Base-by-base conservation (phyloP, 176 grass and related monocot species). In the Stipa capillata region DNA sequence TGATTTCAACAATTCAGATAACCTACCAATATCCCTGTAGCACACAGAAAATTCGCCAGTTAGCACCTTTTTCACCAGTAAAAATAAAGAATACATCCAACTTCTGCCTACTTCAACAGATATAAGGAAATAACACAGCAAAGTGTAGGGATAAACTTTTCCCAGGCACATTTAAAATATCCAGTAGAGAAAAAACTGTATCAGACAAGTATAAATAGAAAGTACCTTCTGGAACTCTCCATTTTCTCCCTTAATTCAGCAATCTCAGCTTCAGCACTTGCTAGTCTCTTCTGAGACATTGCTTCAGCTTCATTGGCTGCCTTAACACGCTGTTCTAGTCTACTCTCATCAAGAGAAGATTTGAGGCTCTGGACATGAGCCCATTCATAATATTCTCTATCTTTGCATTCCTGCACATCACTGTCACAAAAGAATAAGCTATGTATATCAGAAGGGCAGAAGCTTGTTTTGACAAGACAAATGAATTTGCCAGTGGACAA, bases 271-370 rank as follows among this genome's bases (percentile, higher is more conserved):
- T 99, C 97, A 74, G 90, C 88, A 73, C 82, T 76, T 36, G 86
- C 88, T 82, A 99, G 69, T 72, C 76, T 91, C 84, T 93, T 90
- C 84, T 99, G 97, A 69, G 97, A 96, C 71, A 85, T 73, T 74
- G 97, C 92, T 85, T 99, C 97, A 82, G 88, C 88, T 96, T 99
- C 92, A 88, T 91, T 99, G 57, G 90, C 97, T 65, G 76, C 86
- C 79, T 93, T 99, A 83, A 99, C 97, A 81, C 88, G 86, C 48
- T 82, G 76, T 79, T 99, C 97, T 75, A 99, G 86, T 69, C 87
- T 99, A 79, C 82, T 87, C 65, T 96, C 97, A 91, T 93, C 89
- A 72, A 96, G 92, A 82, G 88, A 96, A 57, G 51, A 83, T 96
- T 89, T 99, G 43, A 99, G 90, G 69, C 67, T 54, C n/a, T 99